Conservation (phyloP, 345 rosid genomes). For the Anastatica hierochuntica region DNA sequence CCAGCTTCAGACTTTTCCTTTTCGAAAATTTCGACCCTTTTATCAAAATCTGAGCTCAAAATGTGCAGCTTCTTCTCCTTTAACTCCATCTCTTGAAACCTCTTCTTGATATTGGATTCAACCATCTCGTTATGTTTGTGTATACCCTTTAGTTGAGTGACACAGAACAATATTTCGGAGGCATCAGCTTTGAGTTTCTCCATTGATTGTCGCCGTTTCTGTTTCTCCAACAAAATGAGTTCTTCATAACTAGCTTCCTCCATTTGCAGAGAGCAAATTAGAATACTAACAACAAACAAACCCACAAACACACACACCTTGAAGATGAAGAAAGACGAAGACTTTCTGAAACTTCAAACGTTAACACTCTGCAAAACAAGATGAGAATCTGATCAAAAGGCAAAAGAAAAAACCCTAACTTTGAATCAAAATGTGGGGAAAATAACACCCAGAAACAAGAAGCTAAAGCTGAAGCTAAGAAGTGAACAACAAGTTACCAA, state of each 20-base stretch:
- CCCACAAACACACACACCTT: too few species aligned
- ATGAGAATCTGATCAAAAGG: too few species aligned
- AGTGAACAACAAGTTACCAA: too few species aligned
- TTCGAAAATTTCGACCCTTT: neutral
- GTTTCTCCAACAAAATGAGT: neutral
- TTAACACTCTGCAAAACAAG: too few species aligned
- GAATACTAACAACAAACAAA: too few species aligned
- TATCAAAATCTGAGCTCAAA: slow-evolving; percentile 3
- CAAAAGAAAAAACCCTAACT: too few species aligned
- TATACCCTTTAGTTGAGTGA: neutral
- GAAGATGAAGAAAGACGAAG: too few species aligned
- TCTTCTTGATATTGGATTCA: neutral
- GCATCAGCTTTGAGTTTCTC: neutral
- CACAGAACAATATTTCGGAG: neutral
- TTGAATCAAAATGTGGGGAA: too few species aligned
- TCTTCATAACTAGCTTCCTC: neutral
- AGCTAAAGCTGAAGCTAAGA: too few species aligned
- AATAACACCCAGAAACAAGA: neutral
- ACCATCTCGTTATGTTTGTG: neutral
- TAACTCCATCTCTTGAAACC: neutral
- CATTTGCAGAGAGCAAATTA: slow-evolving; percentile 5
- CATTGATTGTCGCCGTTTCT: neutral
- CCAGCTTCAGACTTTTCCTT: slow-evolving; percentile 14
- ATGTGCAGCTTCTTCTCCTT: slow-evolving; percentile 9
- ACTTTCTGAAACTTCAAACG: too few species aligned